These are phyloP conservation scores for Neofusicoccum sp. DNA, from an alignment of 2,329 filamentous ascomycete genomes.

Conservation along the genomic window DNA sequence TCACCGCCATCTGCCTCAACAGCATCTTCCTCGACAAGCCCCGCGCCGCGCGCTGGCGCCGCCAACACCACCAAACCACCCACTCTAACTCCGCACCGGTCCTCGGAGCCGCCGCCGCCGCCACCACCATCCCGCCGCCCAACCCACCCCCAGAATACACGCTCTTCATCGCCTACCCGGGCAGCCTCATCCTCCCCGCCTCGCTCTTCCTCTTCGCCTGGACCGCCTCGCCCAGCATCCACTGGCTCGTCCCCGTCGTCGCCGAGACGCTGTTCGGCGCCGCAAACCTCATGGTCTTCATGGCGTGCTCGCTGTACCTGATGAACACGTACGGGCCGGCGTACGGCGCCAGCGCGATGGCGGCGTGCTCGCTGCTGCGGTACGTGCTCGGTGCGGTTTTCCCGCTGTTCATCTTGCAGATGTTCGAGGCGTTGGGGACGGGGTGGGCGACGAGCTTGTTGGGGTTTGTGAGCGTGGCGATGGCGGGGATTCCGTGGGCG, in stretches of 20 bases:
- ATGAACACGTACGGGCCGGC: constrained; percentile 57
- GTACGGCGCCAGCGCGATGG: constrained; percentile 58
- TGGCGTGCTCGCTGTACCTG: constrained; percentile 44
- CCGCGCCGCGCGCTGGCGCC: constrained; percentile 1
- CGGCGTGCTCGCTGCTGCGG: constrained; percentile 58
- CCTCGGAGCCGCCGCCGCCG: not conserved
- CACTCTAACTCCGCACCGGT: constrained; percentile 16
- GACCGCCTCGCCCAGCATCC: constrained; percentile 33
- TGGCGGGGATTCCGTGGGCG: constrained; percentile 38
- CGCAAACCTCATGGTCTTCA: constrained; percentile 34
- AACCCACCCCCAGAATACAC: constrained; percentile 30
- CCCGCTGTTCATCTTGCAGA: constrained; percentile 60
- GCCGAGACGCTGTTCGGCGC: constrained; percentile 30
- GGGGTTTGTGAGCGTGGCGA: constrained; percentile 37
- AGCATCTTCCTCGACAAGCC: constrained; percentile 30
- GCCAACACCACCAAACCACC: not conserved
- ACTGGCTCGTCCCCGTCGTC: constrained; percentile 40
- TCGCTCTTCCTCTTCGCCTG: constrained; percentile 42
- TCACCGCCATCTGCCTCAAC: constrained; percentile 25
- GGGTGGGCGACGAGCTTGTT: constrained; percentile 42
- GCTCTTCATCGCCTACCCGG: constrained; percentile 35
- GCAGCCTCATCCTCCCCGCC: constrained; percentile 32
- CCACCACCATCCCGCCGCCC: not conserved
- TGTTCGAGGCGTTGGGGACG: constrained; percentile 35
- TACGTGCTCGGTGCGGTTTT: constrained; percentile 58